A percentile compares a stretch with the other conserved stretches of the same genome.
phyloP scores from a whole-genome alignment of 2,329 filamentous ascomycete genomes.

The Claviceps humidiphila region DNA sequence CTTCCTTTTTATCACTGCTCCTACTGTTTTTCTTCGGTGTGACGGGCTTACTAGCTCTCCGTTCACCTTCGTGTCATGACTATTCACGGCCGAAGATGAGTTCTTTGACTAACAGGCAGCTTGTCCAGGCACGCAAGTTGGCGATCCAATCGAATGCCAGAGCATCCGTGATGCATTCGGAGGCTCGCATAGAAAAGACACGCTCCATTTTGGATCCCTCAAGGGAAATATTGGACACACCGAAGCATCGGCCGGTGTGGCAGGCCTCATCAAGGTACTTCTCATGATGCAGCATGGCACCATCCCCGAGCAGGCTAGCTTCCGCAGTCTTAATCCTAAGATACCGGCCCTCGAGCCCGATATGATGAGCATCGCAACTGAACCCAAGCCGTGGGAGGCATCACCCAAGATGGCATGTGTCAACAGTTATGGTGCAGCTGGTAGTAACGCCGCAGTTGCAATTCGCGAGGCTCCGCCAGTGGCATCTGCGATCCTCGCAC shows the following conservation, averaged over 20 bases:
- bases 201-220: slow-evolving; percentile 21
- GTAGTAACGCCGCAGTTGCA: slow-evolving; percentile 18
- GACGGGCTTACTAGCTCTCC: too few species aligned
- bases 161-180: slow-evolving; percentile 39
- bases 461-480: slow-evolving; percentile 9
- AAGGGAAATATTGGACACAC: slow-evolving; percentile 53
- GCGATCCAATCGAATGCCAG: slow-evolving; percentile 69
- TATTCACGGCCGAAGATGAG: background rate
- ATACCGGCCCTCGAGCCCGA: slow-evolving; percentile 17
- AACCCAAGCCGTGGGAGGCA: slow-evolving; percentile 7
- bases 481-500: background rate
- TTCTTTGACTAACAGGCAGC: background rate
- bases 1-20: background rate
- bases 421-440: slow-evolving; percentile 25
- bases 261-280: slow-evolving; percentile 18
- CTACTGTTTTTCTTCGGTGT: background rate
- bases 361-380: slow-evolving; percentile 22
- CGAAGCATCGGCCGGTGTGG: slow-evolving; percentile 24
- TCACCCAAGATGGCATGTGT: slow-evolving; percentile 15
- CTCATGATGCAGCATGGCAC: slow-evolving; percentile 16
- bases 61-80: background rate
- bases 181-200: slow-evolving; percentile 3
- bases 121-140: slow-evolving; percentile 50
- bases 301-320: slow-evolving; percentile 20
- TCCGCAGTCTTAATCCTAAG: slow-evolving; percentile 15